Conservation (phyloP, 306 rosid genomes). For the Ormosia semicastrata region DNA sequence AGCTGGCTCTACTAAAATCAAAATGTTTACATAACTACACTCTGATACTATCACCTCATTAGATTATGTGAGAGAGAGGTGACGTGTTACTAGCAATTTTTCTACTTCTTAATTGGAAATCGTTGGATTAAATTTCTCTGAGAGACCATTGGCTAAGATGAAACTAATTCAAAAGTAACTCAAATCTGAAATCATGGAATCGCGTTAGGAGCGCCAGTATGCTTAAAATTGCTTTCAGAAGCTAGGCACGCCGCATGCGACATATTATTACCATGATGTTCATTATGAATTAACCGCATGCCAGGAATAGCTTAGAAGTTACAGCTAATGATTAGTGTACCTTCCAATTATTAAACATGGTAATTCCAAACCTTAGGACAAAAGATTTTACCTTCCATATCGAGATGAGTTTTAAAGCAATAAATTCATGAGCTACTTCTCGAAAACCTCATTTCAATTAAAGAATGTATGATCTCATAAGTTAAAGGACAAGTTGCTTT, state of each 20-base stretch:
- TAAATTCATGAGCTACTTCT: background rate
- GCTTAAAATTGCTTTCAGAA: slow-evolving; percentile 13
- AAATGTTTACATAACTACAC: too few species aligned
- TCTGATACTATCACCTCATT: too few species aligned
- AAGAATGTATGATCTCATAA: background rate
- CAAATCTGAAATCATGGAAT: slow-evolving; percentile 13
- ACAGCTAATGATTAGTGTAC: background rate
- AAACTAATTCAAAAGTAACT: background rate
- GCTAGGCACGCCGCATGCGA: background rate
- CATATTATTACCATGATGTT: background rate
- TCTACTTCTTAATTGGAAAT: background rate
- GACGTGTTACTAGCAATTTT: too few species aligned
- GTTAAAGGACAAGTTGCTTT: background rate
- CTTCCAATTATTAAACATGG: background rate
- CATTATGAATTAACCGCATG: slow-evolving; percentile 6
- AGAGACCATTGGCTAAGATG: background rate
- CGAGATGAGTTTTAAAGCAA: background rate
- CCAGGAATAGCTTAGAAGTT: background rate
- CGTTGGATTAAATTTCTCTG: background rate
- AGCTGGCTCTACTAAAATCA: too few species aligned
- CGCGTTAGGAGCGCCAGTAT: background rate
- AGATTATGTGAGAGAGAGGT: too few species aligned
- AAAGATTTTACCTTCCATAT: background rate
- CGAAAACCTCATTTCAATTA: background rate
- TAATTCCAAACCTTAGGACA: background rate